A percentile compares a stretch with the other conserved stretches of the same genome.
Conservation (phyloP, 495 filamentous ascomycete species). For the Lasiosphaeriaceae sp. region DNA sequence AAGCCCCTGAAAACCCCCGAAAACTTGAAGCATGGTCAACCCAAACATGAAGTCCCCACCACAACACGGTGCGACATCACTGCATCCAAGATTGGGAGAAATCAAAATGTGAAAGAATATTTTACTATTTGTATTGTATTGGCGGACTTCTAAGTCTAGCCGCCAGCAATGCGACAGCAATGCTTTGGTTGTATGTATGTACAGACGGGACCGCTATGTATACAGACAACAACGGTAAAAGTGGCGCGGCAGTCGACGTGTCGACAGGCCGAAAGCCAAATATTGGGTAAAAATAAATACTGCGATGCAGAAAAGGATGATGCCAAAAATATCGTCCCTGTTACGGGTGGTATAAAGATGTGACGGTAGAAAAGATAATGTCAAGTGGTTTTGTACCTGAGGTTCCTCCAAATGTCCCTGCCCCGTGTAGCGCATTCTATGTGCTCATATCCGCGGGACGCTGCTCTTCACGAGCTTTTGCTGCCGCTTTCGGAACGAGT, state of each 20-base stretch:
- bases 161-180: background rate
- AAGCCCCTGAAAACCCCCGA: too few relatives aligned
- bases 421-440: background rate
- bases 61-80: background rate
- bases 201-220: background rate
- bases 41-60: background rate
- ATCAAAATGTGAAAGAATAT: background rate
- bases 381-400: background rate
- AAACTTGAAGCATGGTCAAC: background rate
- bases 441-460: constrained; percentile 31
- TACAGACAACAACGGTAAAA: background rate
- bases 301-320: background rate
- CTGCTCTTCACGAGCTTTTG: constrained; percentile 35
- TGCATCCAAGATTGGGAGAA: background rate
- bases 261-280: background rate
- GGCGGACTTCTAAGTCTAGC: background rate
- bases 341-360: background rate
- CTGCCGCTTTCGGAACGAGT: constrained; percentile 54
- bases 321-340: background rate
- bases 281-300: background rate
- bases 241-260: background rate
- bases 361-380: background rate
- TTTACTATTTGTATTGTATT: constrained; percentile 1
- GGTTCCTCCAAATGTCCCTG: background rate
- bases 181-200: background rate